A percentile compares a stretch with the other conserved stretches of the same genome.
Evolutionary conservation across 2,329 filamentous ascomycete genomes (phyloP).

Genomic region (Aspergillus pseudoglaucus): DNA sequence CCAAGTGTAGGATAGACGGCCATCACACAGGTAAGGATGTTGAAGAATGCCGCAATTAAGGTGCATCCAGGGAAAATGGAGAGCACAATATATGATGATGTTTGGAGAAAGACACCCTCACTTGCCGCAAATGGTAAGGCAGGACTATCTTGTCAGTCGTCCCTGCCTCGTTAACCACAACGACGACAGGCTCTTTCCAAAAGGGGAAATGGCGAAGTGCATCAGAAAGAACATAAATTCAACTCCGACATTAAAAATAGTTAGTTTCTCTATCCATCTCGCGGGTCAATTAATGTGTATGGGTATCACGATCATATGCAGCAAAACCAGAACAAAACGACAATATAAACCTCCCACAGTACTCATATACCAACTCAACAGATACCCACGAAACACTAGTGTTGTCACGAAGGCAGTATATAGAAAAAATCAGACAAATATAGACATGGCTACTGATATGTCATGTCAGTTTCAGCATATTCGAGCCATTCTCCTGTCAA

Average conservation of each 20-base stretch:
- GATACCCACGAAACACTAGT: background rate
- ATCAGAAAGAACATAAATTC: background rate
- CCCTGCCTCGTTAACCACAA: background rate
- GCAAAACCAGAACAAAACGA: background rate
- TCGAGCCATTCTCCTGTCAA: conserved; percentile 40
- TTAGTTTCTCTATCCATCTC: background rate
- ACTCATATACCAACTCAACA: background rate
- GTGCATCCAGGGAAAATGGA: too few relatives aligned
- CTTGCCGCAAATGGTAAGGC: background rate
- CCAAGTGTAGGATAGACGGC: conserved; percentile 53
- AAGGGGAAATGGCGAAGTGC: background rate
- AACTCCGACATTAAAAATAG: background rate
- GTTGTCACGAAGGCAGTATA: background rate
- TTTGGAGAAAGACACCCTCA: background rate
- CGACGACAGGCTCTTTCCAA: background rate
- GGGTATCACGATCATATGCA: background rate
- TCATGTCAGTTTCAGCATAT: conserved; percentile 37
- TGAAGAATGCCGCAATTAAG: background rate
- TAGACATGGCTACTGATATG: conserved; percentile 20
- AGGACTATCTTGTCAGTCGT: background rate
- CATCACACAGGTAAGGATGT: conserved; percentile 41
- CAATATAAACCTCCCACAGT: background rate
- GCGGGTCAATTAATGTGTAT: background rate
- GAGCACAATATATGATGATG: too few relatives aligned
- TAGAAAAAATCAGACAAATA: background rate